Evolutionary conservation across 768 basidiomycete genomes (phyloP), one percentile per base, ranked within the genome.

Genomic region (Trametes cinnabarina): DNA sequence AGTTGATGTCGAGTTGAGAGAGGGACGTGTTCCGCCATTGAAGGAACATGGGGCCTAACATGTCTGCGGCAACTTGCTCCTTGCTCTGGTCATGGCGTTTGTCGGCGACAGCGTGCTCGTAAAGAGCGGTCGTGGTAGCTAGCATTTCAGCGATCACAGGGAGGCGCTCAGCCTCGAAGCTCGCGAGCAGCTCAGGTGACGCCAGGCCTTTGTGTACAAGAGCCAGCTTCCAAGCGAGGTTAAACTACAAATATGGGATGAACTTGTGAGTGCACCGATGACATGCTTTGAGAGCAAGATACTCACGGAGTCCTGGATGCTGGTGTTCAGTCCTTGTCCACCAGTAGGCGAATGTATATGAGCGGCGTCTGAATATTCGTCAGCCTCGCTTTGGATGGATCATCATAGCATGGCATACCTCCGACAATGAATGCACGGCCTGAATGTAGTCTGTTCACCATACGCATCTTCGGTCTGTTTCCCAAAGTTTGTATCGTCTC

Each of bases 1-100:
- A 84, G 66, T 84, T 84, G 43, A 83, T 72, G 5, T 79, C 81
- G 32, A 82, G 75, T 66, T 80, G 78, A 19, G 68, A 62, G 4
- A 80, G 55, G 12, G 30, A 6, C 23, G 50, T 64, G 46, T 61
- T 50, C 10, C 46, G 60, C 60, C 55, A 56, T 68, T 63, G 19
- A 69, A 69, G 58, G 58, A 74, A 43, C 41, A 3, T 22, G 47
- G 8, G 46, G 34, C 20, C 32, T n/a, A 19, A 22, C n/a, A 47
- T 20, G 40, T 44, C 32, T 10, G 46, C 22, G n/a, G 28, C n/a
- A n/a, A n/a, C n/a, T n/a, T n/a, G 11, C 14, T 30, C 15, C 39
- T 3, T 20, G 2, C 1, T 17, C 3, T 14, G 25, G 20, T 41
- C 47, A 20, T 7, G 11, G 30, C 30, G 30, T 15, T 23, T 52